Conservation (phyloP, 306 rosid species). For the Senna tora region DNA sequence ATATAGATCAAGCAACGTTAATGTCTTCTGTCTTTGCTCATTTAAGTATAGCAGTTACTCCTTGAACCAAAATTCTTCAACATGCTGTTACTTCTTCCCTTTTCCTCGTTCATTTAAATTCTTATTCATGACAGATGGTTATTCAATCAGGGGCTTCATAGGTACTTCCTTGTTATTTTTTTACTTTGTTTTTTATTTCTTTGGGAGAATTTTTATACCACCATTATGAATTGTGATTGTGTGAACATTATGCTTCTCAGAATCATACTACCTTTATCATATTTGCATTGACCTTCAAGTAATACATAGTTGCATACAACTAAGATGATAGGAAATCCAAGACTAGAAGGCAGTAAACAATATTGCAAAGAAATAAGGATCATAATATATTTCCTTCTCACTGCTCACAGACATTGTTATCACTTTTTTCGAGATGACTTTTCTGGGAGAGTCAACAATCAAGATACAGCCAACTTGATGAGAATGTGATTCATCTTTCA, state of each 20-base stretch:
- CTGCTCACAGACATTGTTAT: background rate
- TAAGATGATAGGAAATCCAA: constrained; percentile 22
- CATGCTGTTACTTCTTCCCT: background rate
- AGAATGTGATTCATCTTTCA: background rate
- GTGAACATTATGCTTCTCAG: background rate
- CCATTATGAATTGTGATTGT: background rate
- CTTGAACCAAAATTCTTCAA: no score
- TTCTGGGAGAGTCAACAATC: background rate
- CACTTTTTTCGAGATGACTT: background rate
- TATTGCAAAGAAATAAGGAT: background rate
- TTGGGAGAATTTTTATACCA: background rate
- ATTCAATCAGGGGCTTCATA: constrained; percentile 5
- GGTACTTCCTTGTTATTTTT: constrained; percentile 22
- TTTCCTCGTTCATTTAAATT: constrained; percentile 6
- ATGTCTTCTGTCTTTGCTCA: no score
- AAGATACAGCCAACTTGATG: background rate
- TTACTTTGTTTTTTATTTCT: background rate
- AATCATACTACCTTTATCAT: background rate
- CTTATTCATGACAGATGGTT: constrained; percentile 15
- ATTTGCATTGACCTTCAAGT: background rate
- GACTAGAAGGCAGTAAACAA: background rate
- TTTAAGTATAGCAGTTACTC: no score
- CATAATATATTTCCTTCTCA: background rate
- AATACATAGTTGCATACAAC: constrained; percentile 22
- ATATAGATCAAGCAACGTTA: no score